Evolutionary conservation across 106 monocot genomes (phyloP).

Genomic region (Phalaenopsis equestris): DNA sequence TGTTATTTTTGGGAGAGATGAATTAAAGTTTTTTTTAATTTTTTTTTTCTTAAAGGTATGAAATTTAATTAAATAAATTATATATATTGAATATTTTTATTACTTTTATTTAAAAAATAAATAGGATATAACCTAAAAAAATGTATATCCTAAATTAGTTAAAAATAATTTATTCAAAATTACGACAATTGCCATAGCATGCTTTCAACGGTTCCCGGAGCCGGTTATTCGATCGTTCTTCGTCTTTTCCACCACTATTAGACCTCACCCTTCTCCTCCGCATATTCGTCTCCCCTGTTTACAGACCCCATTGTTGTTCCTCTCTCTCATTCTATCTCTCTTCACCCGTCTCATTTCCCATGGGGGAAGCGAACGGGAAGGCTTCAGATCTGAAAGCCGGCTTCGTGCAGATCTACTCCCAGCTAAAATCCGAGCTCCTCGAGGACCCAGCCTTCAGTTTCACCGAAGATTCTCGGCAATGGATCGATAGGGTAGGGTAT

Average conservation of each 20-base stretch:
- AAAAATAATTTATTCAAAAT: no score
- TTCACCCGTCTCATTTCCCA: neutral
- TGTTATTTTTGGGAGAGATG: no score
- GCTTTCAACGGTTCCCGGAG: no score
- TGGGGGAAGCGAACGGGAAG: conserved; percentile 21
- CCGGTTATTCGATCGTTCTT: neutral
- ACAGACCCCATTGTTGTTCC: neutral
- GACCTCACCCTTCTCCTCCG: neutral
- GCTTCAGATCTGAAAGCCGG: conserved; percentile 30
- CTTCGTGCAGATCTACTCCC: conserved; percentile 49
- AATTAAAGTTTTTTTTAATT: no score
- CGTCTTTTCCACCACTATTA: neutral
- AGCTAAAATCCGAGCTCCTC: conserved; percentile 80
- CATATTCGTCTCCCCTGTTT: neutral
- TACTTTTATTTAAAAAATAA: no score
- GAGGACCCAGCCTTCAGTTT: conserved; percentile 84
- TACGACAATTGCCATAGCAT: no score
- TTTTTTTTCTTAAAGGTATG: no score
- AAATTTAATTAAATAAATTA: no score
- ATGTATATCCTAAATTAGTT: no score
- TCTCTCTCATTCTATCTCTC: neutral
- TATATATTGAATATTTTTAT: no score
- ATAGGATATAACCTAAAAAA: no score
- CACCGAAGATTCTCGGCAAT: conserved; percentile 69
- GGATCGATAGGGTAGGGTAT: conserved; percentile 75